Percentiles rank a stretch among this genome's conserved stretches.
phyloP scores from a whole-genome alignment of 371 early-diverging fungal genomes.

The Batkoa obscura region DNA sequence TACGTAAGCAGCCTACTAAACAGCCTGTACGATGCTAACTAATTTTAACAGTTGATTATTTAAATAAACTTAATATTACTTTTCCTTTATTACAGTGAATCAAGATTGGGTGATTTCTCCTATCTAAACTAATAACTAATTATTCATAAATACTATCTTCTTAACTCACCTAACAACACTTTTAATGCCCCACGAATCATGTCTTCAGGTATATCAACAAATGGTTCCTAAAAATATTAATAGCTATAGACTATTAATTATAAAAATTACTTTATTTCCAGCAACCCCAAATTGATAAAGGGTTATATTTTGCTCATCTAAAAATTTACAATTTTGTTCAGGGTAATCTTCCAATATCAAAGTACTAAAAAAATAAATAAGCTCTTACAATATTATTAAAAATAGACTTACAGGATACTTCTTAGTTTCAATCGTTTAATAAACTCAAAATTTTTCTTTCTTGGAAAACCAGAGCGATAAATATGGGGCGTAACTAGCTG shows the following conservation, averaged over 20 bases:
- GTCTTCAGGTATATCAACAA: slow-evolving; percentile 93
- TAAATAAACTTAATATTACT: slow-evolving; percentile 15
- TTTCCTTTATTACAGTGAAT: slow-evolving; percentile 97
- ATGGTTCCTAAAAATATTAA: slow-evolving; percentile 51
- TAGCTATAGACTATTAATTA: neutral
- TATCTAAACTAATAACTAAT: slow-evolving; percentile 18
- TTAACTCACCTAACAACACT: slow-evolving; percentile 39
- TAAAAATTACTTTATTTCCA: slow-evolving; percentile 61
- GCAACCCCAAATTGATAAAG: slow-evolving; percentile 90
- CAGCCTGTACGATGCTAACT: slow-evolving; percentile 85
- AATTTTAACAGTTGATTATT: neutral
- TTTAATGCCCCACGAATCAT: slow-evolving; percentile 73
- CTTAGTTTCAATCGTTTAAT: slow-evolving; percentile 71
- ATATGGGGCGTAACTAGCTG: slow-evolving; percentile 79
- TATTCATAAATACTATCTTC: neutral
- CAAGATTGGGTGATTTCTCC: slow-evolving; percentile 77
- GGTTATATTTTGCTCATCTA: slow-evolving; percentile 61
- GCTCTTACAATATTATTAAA: neutral
- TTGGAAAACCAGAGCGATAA: slow-evolving; percentile 75
- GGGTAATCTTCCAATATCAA: slow-evolving; percentile 90
- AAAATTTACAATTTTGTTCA: slow-evolving; percentile 70
- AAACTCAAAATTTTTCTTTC: slow-evolving; percentile 75
- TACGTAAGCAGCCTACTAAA: slow-evolving; percentile 82
- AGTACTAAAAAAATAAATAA: slow-evolving; percentile 25
- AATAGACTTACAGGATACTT: slow-evolving; percentile 52